Percentiles rank a stretch among this genome's conserved stretches.
phyloP scores from a whole-genome alignment of 1,139 yeast genomes.

The Saccharomycopsis hybrid region DNA sequence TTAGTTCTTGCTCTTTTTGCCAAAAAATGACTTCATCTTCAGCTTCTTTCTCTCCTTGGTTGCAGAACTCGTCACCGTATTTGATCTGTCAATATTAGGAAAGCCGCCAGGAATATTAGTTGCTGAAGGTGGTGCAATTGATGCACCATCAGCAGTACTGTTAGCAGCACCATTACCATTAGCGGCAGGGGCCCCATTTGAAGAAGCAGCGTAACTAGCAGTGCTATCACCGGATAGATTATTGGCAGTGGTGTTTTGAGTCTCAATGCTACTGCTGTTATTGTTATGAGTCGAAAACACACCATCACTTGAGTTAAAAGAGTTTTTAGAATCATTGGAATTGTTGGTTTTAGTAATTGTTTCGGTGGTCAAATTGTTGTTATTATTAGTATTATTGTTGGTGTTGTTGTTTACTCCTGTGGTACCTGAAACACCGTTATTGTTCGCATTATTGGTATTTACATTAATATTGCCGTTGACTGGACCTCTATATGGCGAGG shows the following conservation, averaged over 20 bases:
- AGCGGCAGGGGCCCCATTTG: background rate
- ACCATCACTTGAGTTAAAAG: conserved; percentile 15
- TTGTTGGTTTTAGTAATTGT: conserved; percentile 3
- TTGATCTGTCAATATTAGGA: conserved; percentile 4
- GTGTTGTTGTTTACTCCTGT: too few species aligned
- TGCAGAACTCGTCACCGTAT: conserved; percentile 2
- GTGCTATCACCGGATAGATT: background rate
- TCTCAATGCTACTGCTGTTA: conserved; percentile 13
- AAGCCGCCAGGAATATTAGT: background rate
- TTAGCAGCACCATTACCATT: background rate
- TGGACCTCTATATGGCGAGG: background rate
- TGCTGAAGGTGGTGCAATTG: background rate
- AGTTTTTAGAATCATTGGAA: conserved; percentile 12
- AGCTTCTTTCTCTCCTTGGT: conserved; percentile 16
- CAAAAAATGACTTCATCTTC: conserved; percentile 16
- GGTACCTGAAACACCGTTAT: too few species aligned
- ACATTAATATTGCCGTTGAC: background rate
- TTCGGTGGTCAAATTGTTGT: too few species aligned
- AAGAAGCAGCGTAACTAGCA: background rate
- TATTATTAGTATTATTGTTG: too few species aligned
- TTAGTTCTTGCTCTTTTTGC: conserved; percentile 8
- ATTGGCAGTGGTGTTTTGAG: conserved; percentile 11
- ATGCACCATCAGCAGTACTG: background rate
- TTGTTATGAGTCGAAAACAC: conserved; percentile 14
- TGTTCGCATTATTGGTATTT: background rate